phyloP scores from a whole-genome alignment of 192 early-diverging fungal species.

The Powellomyces hirtus region DNA sequence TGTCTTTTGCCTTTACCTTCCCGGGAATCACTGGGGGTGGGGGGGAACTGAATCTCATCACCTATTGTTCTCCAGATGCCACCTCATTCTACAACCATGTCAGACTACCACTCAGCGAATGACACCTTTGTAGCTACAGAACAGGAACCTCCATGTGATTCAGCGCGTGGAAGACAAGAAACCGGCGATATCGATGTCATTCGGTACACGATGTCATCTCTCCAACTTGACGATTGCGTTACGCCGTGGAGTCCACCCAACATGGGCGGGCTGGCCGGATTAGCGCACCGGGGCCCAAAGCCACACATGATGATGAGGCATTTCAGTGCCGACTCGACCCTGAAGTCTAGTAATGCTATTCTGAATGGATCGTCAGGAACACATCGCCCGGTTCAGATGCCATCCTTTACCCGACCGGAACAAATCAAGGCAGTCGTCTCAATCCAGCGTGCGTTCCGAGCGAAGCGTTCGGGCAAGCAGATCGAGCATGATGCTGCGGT shows the following conservation, averaged over 20 bases:
- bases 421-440: slow-evolving; percentile 14
- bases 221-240: slow-evolving; percentile 12
- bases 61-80: background rate
- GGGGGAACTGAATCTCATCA: background rate
- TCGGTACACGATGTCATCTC: slow-evolving; percentile 19
- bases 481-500: background rate
- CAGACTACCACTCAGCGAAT: slow-evolving; percentile 13
- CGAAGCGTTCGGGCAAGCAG: background rate
- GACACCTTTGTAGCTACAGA: background rate
- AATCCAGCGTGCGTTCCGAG: slow-evolving; percentile 17
- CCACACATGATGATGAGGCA: background rate
- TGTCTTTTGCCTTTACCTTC: background rate
- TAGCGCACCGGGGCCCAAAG: background rate
- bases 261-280: background rate
- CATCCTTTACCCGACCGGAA: too few relatives aligned
- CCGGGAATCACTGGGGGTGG: too few relatives aligned
- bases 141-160: background rate
- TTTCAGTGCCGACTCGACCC: background rate
- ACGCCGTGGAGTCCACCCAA: background rate
- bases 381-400: background rate
- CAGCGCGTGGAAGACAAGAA: background rate
- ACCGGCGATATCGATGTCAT: slow-evolving; percentile 17
- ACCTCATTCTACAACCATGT: background rate
- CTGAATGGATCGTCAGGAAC: too few relatives aligned
- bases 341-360: background rate